Conservation (phyloP, 192 early-diverging fungal species). For the Jimgerdemannia lactiflua region DNA sequence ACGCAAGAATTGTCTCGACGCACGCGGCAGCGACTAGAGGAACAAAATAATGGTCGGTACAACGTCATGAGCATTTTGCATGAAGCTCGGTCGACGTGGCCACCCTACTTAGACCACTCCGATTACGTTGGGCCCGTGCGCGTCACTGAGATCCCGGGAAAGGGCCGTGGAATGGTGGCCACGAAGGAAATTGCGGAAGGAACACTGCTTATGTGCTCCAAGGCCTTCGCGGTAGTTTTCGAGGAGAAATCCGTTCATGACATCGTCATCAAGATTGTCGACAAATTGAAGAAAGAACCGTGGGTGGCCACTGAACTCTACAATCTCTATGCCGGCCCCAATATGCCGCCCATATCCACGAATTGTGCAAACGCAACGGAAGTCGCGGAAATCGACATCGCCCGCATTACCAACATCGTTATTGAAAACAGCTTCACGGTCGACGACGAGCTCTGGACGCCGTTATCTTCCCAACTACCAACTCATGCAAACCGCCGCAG, state of each 20-base stretch:
- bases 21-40: not conserved
- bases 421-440: not conserved
- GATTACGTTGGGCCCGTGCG: not conserved
- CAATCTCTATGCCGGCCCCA: not conserved
- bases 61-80: not conserved
- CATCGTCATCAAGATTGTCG: not conserved
- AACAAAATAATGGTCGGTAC: not conserved
- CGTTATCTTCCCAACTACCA: not conserved
- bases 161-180: not conserved
- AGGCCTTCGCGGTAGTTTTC: not conserved
- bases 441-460: not conserved
- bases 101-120: not conserved
- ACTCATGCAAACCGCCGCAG: not conserved
- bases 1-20: not conserved
- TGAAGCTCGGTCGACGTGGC: not conserved
- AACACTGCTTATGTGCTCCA: not conserved
- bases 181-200: not conserved
- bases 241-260: not conserved
- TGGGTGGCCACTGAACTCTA: not conserved
- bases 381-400: not conserved
- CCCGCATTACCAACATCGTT: not conserved
- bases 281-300: not conserved
- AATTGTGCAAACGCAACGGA: not conserved
- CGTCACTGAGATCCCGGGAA: not conserved
- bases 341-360: not conserved